Percentiles rank a stretch among this genome's conserved stretches.
These are phyloP conservation scores for Saccharomyces jurei DNA, from an alignment of 805 yeast species.

Conservation along the genomic window DNA sequence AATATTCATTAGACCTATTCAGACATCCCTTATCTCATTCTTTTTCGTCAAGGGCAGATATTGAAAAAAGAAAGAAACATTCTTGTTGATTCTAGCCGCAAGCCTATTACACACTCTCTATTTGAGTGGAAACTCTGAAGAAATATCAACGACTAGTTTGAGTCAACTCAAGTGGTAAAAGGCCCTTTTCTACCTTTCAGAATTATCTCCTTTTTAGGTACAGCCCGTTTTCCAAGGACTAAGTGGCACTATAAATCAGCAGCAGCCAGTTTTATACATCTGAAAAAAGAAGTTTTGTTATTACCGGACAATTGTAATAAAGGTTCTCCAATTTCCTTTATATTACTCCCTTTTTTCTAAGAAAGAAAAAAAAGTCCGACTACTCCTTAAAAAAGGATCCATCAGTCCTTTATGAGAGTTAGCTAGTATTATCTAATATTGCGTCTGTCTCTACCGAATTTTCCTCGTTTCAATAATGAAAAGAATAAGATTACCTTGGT, in stretches of 20 bases:
- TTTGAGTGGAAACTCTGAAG: not conserved
- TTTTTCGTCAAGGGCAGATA: not conserved
- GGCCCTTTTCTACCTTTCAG: not conserved
- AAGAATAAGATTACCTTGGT: not conserved
- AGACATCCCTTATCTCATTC: not conserved
- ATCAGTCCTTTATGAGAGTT: not conserved
- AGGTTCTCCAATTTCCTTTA: not conserved
- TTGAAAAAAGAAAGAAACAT: not conserved
- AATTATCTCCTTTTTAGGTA: not conserved
- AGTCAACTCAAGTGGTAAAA: not conserved
- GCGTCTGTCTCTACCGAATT: not conserved
- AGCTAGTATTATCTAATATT: not conserved
- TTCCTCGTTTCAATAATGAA: not conserved
- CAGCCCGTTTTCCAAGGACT: not conserved
- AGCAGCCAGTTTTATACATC: not conserved
- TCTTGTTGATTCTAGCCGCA: not conserved
- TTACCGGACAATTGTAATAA: not conserved
- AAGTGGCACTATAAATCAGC: not conserved
- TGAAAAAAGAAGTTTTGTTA: not conserved
- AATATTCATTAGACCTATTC: not conserved
- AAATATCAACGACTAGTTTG: not conserved
- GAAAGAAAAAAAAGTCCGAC: not conserved
- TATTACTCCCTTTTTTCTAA: not conserved
- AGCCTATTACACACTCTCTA: not conserved
- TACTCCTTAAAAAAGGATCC: not conserved